Conservation (phyloP, 192 early-diverging fungal species). For the Coemansia sp. region DNA sequence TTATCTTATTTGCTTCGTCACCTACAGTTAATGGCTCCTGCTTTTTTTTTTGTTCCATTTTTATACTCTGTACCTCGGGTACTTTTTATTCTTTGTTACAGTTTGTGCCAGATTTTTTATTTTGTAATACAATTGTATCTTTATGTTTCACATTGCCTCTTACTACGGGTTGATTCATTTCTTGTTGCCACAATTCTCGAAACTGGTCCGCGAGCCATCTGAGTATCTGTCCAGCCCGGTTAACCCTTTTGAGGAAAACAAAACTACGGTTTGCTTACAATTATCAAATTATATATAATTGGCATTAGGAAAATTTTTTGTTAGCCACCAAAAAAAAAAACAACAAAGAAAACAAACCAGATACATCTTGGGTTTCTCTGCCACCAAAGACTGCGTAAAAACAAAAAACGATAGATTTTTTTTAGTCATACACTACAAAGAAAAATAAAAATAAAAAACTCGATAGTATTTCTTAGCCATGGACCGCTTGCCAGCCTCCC, state of each 20-base stretch:
- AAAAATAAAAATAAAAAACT: not conserved
- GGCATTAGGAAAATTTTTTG: no score
- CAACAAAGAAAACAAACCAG: not conserved
- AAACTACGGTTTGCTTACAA: no score
- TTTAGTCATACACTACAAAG: constrained; percentile 6
- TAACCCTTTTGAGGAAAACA: no score
- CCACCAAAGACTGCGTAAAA: constrained; percentile 6
- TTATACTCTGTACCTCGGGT: not conserved
- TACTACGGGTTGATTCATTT: no score
- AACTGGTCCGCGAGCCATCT: no score
- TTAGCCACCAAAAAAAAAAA: no score
- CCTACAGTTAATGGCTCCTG: constrained; percentile 4
- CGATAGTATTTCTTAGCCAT: no score
- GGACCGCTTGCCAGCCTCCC: constrained; percentile 53
- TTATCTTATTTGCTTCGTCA: not conserved
- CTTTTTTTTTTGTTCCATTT: not conserved
- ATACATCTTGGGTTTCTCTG: not conserved
- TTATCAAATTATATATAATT: no score
- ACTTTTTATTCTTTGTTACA: not conserved
- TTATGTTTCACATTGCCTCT: no score
- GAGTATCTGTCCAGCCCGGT: no score
- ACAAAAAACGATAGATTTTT: constrained; percentile 1
- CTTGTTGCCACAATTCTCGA: no score
- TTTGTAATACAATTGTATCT: not conserved
- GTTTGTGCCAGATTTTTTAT: not conserved